phyloP scores from a whole-genome alignment of 164 flowering plant genomes.

The Sextonia rubra region DNA sequence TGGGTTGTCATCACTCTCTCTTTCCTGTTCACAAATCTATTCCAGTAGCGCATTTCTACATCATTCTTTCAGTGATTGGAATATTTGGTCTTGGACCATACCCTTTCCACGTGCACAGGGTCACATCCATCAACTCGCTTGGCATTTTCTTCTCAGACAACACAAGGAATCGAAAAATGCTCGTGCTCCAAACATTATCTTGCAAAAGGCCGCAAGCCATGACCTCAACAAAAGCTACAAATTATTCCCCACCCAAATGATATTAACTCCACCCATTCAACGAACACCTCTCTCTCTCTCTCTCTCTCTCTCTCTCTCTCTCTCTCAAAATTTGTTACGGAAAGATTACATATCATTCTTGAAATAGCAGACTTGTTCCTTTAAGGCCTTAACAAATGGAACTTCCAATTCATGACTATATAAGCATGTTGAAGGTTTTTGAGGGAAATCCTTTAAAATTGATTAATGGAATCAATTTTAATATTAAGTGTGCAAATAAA shows the following conservation, averaged over 20 bases:
- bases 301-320: too few relatives aligned
- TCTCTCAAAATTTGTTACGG: not conserved
- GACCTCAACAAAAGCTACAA: conserved; percentile 3
- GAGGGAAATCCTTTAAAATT: too few relatives aligned
- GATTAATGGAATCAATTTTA: too few relatives aligned
- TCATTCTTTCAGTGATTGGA: not conserved
- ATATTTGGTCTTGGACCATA: not conserved
- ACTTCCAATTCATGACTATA: too few relatives aligned
- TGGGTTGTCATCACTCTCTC: too few relatives aligned
- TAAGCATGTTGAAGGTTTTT: too few relatives aligned
- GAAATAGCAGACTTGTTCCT: too few relatives aligned
- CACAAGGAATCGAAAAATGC: conserved; percentile 1
- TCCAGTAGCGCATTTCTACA: not conserved
- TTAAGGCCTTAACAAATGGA: too few relatives aligned
- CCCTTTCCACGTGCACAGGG: not conserved
- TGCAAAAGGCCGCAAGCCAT: not conserved
- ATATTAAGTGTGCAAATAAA: too few relatives aligned
- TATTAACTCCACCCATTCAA: too few relatives aligned
- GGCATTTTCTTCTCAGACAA: not conserved
- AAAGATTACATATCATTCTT: too few relatives aligned
- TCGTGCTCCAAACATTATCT: not conserved
- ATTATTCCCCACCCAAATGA: not conserved
- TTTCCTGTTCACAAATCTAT: too few relatives aligned
- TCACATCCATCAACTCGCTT: not conserved
- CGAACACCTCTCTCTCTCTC: not conserved